Base-by-base conservation (phyloP, 352 stramenopile species). In the Phytopythium sindhum region DNA sequence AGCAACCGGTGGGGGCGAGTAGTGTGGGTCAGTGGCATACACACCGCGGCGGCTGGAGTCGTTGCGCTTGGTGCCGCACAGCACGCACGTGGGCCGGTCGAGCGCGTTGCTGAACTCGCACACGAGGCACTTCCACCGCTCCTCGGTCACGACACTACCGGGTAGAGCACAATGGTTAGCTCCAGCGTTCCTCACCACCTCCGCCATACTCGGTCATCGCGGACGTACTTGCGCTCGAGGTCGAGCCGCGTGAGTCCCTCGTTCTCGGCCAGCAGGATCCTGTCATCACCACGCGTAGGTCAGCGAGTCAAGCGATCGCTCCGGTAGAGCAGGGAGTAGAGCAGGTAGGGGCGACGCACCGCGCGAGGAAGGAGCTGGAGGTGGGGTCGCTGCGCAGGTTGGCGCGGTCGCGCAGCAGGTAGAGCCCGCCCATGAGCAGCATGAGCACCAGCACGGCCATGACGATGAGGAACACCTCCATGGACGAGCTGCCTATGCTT, bases 61-160 rank as follows among this genome's bases (percentile, higher is more conserved):
- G 54, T 72, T 69, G 64, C 84, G 81, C 66, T 91, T 91, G 6
- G 84, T 93, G 57, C 81, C 84, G 58, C 84, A 93, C 4, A 93
- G 56, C 23, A 90, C 60, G 66, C 82, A 93, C 41, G 76, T 80
- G 29, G 52, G 64, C 26, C 83, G 83, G 42, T 90, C 82, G 52
- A 88, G 33, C 2, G 73, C 69, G 69, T 93, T 93, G 61, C 80
- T 88, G 63, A 93, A 93, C 19, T 93, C 84, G 44, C 84, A 93
- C 41, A 93, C 77, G 39, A 70, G 67, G 58, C 84, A 93, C 35
- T 88, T 89, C 84, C 84, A 93, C 21, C 82, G 82, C 70, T 90
- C 81, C 14, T 87, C 78, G 41, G 73, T 73, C 50, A 70, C 82
- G 69, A 74, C 65, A 24, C 68, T 59, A n/a, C n/a, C n/a, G n/a